Base-by-base conservation (phyloP, 352 stramenopile genomes). In the Pythium aquatile region DNA sequence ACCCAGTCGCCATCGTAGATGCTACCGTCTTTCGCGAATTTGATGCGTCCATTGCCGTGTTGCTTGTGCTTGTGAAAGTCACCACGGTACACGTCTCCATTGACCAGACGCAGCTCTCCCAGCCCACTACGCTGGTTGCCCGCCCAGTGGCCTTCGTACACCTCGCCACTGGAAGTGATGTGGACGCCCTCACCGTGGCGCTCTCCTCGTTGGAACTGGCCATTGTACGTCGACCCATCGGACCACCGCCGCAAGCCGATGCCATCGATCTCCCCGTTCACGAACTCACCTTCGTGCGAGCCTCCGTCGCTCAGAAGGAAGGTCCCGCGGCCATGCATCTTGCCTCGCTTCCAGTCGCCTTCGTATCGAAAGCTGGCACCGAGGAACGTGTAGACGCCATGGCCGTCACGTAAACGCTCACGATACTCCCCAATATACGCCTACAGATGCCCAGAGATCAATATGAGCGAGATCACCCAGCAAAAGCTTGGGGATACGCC, bases 231-330 rank as follows among this genome's bases (percentile, higher is more conserved):
- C 13, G 75, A 74, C 5, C 81, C 79, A 35, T 88, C 67, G 1
- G 78, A 58, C 79, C 79, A 91, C 13, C 73, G 64, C 14, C 79
- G 76, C 13, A 91, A 53, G 0, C 81, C 79, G 16, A 77, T 57
- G 30, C 81, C 81, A 5, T 85, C 71, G n/a, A 91, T 91, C 58
- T 91, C 81, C 29, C 78, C 79, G 46, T 79, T 49, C 1, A 57
- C n/a, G 48, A 91, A 91, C 3, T 77, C 69, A 11, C 81, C 78
- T 65, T 88, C 76, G 58, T 88, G 88, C 3, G 47, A 61, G 5
- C 58, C 61, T 2, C 69, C 73, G 32, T 78, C 71, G 5, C 57
- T 51, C 3, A 87, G 65, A 0, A 59, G 68, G 54, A 88, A 87
- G 1, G 74, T 57, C 3, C 81, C 81, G 5, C 55, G 52, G 2